Base-by-base conservation (phyloP, 176 grass and related monocot genomes). In the Poa pratensis region DNA sequence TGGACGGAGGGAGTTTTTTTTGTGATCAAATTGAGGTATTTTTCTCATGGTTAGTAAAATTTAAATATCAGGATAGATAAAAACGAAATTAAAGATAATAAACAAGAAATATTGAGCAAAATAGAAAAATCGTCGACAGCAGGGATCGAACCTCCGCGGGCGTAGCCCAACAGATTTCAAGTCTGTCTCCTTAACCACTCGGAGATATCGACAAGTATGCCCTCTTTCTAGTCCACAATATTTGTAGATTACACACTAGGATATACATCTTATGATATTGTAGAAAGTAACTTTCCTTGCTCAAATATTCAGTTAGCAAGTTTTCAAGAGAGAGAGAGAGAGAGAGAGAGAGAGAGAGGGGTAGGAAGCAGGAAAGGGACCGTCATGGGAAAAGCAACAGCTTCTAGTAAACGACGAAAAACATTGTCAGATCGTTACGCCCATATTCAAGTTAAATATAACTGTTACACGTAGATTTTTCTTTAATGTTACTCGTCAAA, bases 181-280 rank as follows among this genome's bases (percentile, higher is more conserved):
- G 93, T 98, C 87, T 92, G 91, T 98, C 93, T 95, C 93, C 96
- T 95, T 98, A 87, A 95, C 90, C 90, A 95, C 93, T 93, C 93
- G 93, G 90, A 93, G 86, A 95, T 92, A 90, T 92, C 90, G 43
- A 46, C 28, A 30, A 30, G 28, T 30, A 30, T 30, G 28, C 28
- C 28, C 28, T 1, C 28, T 30, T 30, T 30, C 28, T 30, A 30
- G 28, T 30, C 28, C 28, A 30, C 28, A 30, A 30, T 30, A 30
- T 1, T 30, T 30, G 28, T 30, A 30, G 28, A 30, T 30, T 30
- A 30, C 28, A 30, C 28, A 2, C 28, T 30, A 30, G 28, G 37
- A 39, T 39, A 39, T 39, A 39, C 37, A 6, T 39, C 4, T 39
- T 39, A 6, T 39, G 37, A 39, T 39, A 42, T 42, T 42, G 40